Conservation (phyloP, 441 rosid genomes). For the Syzygium syzygioides region DNA sequence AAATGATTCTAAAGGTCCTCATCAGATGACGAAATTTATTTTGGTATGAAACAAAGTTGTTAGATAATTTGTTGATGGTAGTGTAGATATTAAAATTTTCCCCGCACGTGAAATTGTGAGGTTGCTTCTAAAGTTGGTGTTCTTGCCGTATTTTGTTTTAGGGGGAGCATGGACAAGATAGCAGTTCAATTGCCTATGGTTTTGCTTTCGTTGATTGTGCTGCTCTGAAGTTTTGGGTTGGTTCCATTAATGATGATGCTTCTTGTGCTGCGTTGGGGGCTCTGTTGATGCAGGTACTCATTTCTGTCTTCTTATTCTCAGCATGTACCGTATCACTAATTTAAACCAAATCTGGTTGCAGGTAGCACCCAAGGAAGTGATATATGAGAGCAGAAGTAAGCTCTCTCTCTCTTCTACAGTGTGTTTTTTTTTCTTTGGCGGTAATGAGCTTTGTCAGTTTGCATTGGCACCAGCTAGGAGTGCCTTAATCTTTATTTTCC, state of each 20-base stretch:
- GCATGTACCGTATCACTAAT: not conserved
- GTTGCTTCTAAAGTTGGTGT: not conserved
- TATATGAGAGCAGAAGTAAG: constrained; percentile 80
- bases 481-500: not conserved
- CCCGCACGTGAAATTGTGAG: not conserved
- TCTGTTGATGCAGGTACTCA: constrained; percentile 81
- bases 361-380: constrained; percentile 96
- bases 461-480: not conserved
- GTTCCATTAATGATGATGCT: constrained; percentile 71
- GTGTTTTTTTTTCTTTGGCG: not conserved
- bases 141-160: constrained; percentile 1
- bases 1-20: not conserved
- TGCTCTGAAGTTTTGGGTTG: constrained; percentile 86
- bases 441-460: not conserved
- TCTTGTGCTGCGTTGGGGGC: constrained; percentile 91
- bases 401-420: not conserved
- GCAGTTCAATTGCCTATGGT: constrained; percentile 59
- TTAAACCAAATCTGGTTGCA: constrained; percentile 17
- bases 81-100: not conserved
- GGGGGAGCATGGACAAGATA: constrained; percentile 43
- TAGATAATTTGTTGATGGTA: not conserved
- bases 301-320: constrained; percentile 11
- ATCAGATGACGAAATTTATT: not conserved
- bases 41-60: not conserved
- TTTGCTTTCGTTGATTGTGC: constrained; percentile 99